phyloP scores from a whole-genome alignment of 192 early-diverging fungal species.

The Entrophospora sp. region DNA sequence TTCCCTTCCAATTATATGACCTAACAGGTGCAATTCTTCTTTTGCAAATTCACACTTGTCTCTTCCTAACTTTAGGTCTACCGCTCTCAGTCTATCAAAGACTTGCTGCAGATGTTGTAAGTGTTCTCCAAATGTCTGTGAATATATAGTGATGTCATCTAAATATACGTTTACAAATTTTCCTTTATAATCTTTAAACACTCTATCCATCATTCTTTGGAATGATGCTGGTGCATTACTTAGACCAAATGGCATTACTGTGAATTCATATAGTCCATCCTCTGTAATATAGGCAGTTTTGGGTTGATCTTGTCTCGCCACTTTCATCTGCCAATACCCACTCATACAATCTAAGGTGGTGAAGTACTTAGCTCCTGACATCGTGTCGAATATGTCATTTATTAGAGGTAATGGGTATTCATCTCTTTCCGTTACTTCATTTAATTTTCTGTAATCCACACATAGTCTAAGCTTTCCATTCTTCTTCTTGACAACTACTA shows the following conservation, averaged over 20 bases:
- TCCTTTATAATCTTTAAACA: not conserved
- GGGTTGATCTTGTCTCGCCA: not conserved
- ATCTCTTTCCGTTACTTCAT: slow-evolving; percentile 31
- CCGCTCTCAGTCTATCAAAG: not conserved
- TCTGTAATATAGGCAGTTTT: slow-evolving; percentile 23
- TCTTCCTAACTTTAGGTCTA: not conserved
- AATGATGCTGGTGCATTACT: slow-evolving; percentile 21
- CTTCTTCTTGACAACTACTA: slow-evolving; percentile 35
- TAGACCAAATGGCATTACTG: slow-evolving; percentile 26
- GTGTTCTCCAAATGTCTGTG: slow-evolving; percentile 20
- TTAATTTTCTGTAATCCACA: slow-evolving; percentile 36
- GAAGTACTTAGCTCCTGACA: not conserved
- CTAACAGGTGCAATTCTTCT: not conserved
- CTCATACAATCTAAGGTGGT: slow-evolving; percentile 11
- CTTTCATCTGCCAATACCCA: slow-evolving; percentile 20
- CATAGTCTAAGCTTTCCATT: slow-evolving; percentile 25
- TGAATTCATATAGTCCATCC: slow-evolving; percentile 13
- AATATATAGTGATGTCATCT: slow-evolving; percentile 30
- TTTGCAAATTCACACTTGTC: not conserved
- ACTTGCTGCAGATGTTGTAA: not conserved
- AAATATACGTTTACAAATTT: slow-evolving; percentile 19
- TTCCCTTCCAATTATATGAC: not conserved
- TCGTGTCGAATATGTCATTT: slow-evolving; percentile 24
- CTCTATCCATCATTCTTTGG: not conserved
- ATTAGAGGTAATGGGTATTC: slow-evolving; percentile 32